A percentile compares a stretch with the other conserved stretches of the same genome.
Conservation (phyloP, 2,329 filamentous ascomycete genomes). For the Talaromyces islandicus region DNA sequence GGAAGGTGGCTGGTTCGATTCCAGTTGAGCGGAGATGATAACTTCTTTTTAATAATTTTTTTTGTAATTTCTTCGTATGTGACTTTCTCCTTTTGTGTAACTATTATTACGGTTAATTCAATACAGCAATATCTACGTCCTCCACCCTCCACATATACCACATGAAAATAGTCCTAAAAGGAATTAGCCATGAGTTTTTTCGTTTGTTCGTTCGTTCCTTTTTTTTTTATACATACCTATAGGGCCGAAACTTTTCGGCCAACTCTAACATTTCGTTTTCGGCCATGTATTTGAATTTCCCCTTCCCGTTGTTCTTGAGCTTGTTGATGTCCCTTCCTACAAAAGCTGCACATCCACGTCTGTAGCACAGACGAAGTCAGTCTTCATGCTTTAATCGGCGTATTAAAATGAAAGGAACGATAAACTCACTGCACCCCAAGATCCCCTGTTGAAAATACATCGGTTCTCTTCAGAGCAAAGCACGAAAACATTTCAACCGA, state of each 20-base stretch:
- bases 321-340: constrained; percentile 76
- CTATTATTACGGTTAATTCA: constrained; percentile 20
- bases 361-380: constrained; percentile 16
- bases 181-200: constrained; percentile 16
- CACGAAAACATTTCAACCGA: constrained; percentile 97
- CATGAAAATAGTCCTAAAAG: constrained; percentile 75
- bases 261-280: constrained; percentile 87
- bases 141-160: constrained; percentile 96
- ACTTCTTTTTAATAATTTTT: not conserved
- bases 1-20: not conserved
- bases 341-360: constrained; percentile 82
- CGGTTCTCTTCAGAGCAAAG: constrained; percentile 88
- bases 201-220: no score
- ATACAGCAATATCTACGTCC: constrained; percentile 63
- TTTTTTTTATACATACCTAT: constrained; percentile 55
- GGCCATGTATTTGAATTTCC: constrained; percentile 97
- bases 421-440: constrained; percentile 72
- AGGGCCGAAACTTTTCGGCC: constrained; percentile 74
- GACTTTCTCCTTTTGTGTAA: not conserved
- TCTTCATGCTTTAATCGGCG: not conserved
- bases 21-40: not conserved
- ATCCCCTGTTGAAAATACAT: constrained; percentile 89
- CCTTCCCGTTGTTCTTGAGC: constrained; percentile 69
- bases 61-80: not conserved
- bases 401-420: not conserved